These are phyloP conservation scores for Chloroidium sp. DNA, from an alignment of 163 green algal species.

Conservation along the genomic window DNA sequence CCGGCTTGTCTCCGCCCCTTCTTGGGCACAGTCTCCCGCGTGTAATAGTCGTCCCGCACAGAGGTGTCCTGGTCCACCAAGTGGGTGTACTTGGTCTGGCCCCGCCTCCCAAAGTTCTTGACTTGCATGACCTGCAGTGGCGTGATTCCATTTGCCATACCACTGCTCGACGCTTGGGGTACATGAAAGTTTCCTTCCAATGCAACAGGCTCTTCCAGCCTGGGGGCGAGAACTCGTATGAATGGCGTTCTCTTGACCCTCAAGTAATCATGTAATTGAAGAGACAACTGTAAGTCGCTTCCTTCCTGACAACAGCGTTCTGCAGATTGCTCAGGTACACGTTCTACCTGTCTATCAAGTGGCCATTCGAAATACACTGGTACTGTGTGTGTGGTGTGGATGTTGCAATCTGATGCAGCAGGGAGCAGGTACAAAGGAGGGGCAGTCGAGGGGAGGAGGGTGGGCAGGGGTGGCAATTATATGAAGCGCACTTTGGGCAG, in stretches of 20 bases:
- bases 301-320: too few relatives aligned
- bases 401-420: not conserved
- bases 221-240: too few relatives aligned
- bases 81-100: slow-evolving; percentile 92
- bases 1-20: slow-evolving; percentile 13
- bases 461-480: not conserved
- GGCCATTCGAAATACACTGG: too few relatives aligned
- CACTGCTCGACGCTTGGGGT: too few relatives aligned
- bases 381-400: too few relatives aligned
- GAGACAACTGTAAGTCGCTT: too few relatives aligned
- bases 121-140: slow-evolving; percentile 73
- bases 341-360: too few relatives aligned
- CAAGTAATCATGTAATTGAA: too few relatives aligned
- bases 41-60: slow-evolving; percentile 10
- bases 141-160: not conserved
- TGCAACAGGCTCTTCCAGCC: too few relatives aligned
- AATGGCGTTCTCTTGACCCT: too few relatives aligned
- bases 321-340: too few relatives aligned
- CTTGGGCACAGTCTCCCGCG: not conserved
- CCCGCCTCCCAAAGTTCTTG: slow-evolving; percentile 85
- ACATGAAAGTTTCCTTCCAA: too few relatives aligned
- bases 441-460: not conserved
- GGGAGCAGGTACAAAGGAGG: not conserved
- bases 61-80: slow-evolving; percentile 79
- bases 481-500: slow-evolving; percentile 54